Conservation (phyloP, 352 stramenopile genomes). For the Phytophthora europaea region DNA sequence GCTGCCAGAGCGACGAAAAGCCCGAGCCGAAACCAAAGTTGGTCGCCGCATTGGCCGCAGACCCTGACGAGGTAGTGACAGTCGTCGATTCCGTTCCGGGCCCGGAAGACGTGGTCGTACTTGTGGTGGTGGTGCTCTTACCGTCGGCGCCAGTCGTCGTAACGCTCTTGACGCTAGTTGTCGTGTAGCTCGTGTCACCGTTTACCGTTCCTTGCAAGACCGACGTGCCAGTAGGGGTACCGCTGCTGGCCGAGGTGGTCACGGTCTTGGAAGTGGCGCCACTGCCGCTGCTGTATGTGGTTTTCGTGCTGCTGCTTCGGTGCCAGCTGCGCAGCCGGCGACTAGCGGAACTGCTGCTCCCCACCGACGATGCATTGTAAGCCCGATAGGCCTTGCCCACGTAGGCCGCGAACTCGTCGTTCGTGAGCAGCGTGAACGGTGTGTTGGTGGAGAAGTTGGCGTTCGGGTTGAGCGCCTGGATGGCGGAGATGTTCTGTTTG, state of each 20-base stretch:
- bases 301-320: constrained; percentile 35
- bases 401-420: constrained; percentile 60
- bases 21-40: constrained; percentile 27
- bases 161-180: constrained; percentile 22
- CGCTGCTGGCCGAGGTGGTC: constrained; percentile 24
- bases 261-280: constrained; percentile 21
- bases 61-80: constrained; percentile 34
- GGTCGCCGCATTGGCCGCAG: constrained; percentile 9
- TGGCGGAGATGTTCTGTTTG: constrained; percentile 46
- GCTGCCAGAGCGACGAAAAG: constrained; percentile 33
- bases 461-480: constrained; percentile 49
- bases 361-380: constrained; percentile 20
- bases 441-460: constrained; percentile 62
- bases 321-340: constrained; percentile 36
- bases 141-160: constrained; percentile 34
- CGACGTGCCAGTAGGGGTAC: constrained; percentile 16
- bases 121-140: constrained; percentile 30
- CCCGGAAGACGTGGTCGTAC: constrained; percentile 33
- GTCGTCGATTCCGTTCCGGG: constrained; percentile 32
- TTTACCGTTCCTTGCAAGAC: constrained; percentile 6
- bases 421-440: constrained; percentile 65
- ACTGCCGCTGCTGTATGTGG: constrained; percentile 28
- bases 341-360: constrained; percentile 10
- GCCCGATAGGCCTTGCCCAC: constrained; percentile 39
- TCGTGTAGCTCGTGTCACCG: constrained; percentile 9